Conservation (phyloP, 2,329 filamentous ascomycete genomes). For the Metarhizium sp. region DNA sequence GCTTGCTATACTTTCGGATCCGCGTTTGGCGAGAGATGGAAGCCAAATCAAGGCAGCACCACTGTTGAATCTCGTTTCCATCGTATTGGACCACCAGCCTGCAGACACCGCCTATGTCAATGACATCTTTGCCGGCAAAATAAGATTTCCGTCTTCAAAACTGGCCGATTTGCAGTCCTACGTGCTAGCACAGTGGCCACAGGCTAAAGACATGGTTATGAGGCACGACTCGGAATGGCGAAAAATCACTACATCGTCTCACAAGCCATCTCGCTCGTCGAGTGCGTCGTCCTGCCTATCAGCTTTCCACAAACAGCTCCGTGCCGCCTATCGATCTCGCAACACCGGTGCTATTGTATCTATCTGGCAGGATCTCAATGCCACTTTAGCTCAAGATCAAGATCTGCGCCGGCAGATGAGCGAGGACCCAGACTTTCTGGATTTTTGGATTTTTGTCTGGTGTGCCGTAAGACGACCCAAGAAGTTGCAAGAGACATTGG, state of each 20-base stretch:
- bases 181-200: conserved; percentile 19
- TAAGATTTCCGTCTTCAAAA: conserved; percentile 11
- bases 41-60: conserved; percentile 15
- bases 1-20: conserved; percentile 20
- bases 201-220: conserved; percentile 14
- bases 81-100: conserved; percentile 11
- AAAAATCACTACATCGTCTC: neutral
- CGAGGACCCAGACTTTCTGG: conserved; percentile 24
- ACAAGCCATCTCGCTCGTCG: neutral
- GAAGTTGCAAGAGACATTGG: conserved; percentile 27
- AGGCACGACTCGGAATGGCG: conserved; percentile 15
- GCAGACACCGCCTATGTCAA: conserved; percentile 13
- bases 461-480: conserved; percentile 22
- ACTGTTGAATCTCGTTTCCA: conserved; percentile 18
- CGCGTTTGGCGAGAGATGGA: conserved; percentile 7
- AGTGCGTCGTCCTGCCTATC: conserved; percentile 3
- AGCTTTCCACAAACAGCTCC: conserved; percentile 19
- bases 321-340: conserved; percentile 18
- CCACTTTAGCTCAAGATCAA: conserved; percentile 14
- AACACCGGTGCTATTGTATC: conserved; percentile 18
- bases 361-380: conserved; percentile 24
- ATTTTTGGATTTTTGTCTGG: conserved; percentile 31
- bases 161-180: conserved; percentile 15
- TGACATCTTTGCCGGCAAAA: conserved; percentile 9
- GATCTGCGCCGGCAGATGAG: conserved; percentile 19